phyloP scores from a whole-genome alignment of 805 yeast species.

The Ogataea nonfermentans region DNA sequence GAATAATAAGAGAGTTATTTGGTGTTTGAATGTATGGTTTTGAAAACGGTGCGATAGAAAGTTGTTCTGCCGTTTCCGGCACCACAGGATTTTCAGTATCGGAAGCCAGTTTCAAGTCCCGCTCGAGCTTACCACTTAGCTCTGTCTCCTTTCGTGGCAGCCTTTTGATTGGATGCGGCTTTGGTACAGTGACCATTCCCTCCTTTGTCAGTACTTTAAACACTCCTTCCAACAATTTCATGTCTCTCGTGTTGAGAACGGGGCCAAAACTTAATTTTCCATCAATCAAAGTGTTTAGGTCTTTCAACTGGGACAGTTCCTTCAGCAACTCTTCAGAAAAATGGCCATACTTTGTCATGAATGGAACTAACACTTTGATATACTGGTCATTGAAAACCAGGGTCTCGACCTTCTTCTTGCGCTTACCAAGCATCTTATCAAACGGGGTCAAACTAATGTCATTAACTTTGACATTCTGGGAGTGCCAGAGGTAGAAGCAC shows the following conservation, averaged over 20 bases:
- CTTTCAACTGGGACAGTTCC: conserved; percentile 11
- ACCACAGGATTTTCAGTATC: neutral
- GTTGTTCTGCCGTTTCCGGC: neutral
- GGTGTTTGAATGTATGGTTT: neutral
- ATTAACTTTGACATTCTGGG: conserved; percentile 4
- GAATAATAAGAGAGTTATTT: neutral
- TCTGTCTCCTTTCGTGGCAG: no score
- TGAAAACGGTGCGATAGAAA: neutral
- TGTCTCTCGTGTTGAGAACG: conserved; percentile 13
- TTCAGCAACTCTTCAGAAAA: conserved; percentile 13
- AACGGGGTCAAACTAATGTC: conserved; percentile 3
- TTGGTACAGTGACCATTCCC: conserved; percentile 9
- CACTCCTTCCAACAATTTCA: conserved; percentile 10
- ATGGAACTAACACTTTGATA: conserved; percentile 13
- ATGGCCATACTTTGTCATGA: conserved; percentile 14
- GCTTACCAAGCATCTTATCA: conserved; percentile 1
- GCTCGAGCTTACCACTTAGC: no score
- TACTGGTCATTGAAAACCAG: conserved; percentile 19
- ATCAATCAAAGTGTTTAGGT: conserved; percentile 15
- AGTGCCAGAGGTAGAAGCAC: conserved; percentile 23
- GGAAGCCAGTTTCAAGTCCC: no score
- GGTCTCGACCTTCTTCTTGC: conserved; percentile 2
- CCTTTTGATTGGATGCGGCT: neutral
- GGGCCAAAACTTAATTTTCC: conserved; percentile 12
- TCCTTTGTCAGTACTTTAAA: conserved; percentile 8